These are phyloP conservation scores for Phyllosticta paracitricarpa DNA, from an alignment of 2,329 filamentous ascomycete species.

Conservation along the genomic window DNA sequence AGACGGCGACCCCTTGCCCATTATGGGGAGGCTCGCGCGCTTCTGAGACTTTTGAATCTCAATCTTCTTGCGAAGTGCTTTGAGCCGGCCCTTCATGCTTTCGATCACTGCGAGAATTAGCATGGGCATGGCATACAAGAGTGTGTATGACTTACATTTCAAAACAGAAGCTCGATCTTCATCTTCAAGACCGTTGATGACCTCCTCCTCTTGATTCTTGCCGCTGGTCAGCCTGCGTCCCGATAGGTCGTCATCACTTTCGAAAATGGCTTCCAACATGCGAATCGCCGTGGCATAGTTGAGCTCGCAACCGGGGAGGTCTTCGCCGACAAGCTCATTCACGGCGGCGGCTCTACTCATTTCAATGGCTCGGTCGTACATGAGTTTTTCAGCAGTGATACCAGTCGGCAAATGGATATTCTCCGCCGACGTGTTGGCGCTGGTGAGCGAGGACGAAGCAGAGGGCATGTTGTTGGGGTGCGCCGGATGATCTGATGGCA, in stretches of 20 bases:
- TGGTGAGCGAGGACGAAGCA: constrained; percentile 47
- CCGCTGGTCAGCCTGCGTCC: constrained; percentile 36
- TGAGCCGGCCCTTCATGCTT: constrained; percentile 33
- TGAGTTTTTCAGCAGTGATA: constrained; percentile 88
- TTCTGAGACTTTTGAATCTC: constrained; percentile 26
- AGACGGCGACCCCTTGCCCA: constrained; percentile 5
- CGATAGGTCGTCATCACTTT: constrained; percentile 56
- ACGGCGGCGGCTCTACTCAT: constrained; percentile 94
- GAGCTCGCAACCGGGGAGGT: constrained; percentile 77
- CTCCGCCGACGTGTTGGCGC: constrained; percentile 54
- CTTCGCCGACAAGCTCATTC: constrained; percentile 88
- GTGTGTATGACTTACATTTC: constrained; percentile 49
- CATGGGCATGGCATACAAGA: background rate
- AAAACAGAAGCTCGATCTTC: constrained; percentile 65
- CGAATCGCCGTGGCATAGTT: constrained; percentile 88
- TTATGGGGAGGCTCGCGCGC: constrained; percentile 14
- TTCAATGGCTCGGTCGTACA: constrained; percentile 95
- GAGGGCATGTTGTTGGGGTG: constrained; percentile 69
- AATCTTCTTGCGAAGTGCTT: constrained; percentile 36
- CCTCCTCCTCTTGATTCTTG: constrained; percentile 36
- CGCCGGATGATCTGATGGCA: constrained; percentile 76
- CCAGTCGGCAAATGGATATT: constrained; percentile 78
- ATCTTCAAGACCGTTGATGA: constrained; percentile 47
- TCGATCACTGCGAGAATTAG: constrained; percentile 32
- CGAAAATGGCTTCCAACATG: constrained; percentile 90